Evolutionary conservation across 257 asterid species (phyloP).

Genomic region (Datura wrightii): DNA sequence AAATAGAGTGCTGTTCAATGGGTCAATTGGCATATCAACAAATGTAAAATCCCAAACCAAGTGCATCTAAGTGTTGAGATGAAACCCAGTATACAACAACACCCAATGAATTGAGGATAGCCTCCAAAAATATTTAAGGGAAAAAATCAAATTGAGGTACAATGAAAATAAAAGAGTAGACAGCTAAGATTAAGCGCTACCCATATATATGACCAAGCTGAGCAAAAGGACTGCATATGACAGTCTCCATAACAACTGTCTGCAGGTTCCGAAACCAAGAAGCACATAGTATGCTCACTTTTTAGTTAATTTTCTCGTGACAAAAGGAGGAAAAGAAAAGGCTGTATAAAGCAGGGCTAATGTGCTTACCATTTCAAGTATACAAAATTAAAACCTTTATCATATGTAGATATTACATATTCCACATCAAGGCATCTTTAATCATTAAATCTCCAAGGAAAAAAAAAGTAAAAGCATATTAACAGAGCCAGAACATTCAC

Average conservation of each 20-base stretch:
- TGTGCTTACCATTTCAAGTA: no score
- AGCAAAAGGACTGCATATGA: slow-evolving; percentile 13
- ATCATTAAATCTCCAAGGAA: not conserved
- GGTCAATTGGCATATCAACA: not conserved
- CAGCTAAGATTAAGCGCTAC: not conserved
- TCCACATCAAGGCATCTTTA: no score
- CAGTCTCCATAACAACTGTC: not conserved
- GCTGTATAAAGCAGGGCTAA: not conserved
- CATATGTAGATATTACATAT: no score
- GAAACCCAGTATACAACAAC: not conserved
- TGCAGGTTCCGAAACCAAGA: not conserved
- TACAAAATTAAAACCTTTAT: no score
- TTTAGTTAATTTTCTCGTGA: not conserved
- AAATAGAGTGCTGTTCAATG: not conserved
- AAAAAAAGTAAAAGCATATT: not conserved
- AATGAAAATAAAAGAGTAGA: not conserved
- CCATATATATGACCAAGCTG: slow-evolving; percentile 3
- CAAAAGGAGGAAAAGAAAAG: not conserved
- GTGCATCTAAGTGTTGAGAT: not conserved
- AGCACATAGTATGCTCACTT: not conserved
- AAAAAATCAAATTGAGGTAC: not conserved
- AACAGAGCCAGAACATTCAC: not conserved
- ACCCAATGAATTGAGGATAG: not conserved
- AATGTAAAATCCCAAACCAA: not conserved
- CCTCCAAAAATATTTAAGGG: not conserved